phyloP scores from a whole-genome alignment of 257 asterid species.

The Salvia splendens region DNA sequence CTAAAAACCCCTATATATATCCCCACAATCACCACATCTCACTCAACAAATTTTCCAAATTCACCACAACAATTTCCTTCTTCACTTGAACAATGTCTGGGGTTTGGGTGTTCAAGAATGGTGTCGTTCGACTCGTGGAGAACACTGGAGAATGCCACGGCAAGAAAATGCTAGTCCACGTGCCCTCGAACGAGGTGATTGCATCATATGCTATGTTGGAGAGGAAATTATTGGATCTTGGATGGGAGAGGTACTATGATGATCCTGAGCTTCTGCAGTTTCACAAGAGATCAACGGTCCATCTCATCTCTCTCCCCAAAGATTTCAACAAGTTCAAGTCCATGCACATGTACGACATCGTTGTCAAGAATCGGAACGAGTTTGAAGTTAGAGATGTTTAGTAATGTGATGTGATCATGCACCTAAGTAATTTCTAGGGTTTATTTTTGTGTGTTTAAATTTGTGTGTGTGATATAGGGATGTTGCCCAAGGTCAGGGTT shows the following conservation, averaged over 20 bases:
- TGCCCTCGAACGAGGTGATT: constrained; percentile 39
- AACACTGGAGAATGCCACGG: constrained; percentile 40
- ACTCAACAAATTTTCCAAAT: constrained; percentile 11
- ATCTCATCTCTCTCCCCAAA: constrained; percentile 54
- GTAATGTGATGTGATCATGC: no score
- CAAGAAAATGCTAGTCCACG: constrained; percentile 43
- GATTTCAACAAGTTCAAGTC: constrained; percentile 56
- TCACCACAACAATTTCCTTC: neutral
- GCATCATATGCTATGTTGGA: constrained; percentile 41
- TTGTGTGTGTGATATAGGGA: neutral
- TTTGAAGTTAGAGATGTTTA: constrained; percentile 47
- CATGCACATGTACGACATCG: constrained; percentile 56
- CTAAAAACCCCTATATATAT: constrained; percentile 30
- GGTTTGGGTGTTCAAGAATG: constrained; percentile 60
- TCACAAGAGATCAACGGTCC: constrained; percentile 45
- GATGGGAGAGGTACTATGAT: constrained; percentile 54
- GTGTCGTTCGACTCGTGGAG: constrained; percentile 51
- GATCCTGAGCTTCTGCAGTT: constrained; percentile 50
- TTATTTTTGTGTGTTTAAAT: neutral
- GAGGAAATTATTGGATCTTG: constrained; percentile 32
- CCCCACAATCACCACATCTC: constrained; percentile 28
- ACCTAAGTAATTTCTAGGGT: neutral
- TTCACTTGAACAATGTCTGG: constrained; percentile 41
- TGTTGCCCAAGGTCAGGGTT: neutral
- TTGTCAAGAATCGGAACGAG: constrained; percentile 52